Evolutionary conservation across 495 filamentous ascomycete genomes (phyloP).

Genomic region (Trichoderma reesei): DNA sequence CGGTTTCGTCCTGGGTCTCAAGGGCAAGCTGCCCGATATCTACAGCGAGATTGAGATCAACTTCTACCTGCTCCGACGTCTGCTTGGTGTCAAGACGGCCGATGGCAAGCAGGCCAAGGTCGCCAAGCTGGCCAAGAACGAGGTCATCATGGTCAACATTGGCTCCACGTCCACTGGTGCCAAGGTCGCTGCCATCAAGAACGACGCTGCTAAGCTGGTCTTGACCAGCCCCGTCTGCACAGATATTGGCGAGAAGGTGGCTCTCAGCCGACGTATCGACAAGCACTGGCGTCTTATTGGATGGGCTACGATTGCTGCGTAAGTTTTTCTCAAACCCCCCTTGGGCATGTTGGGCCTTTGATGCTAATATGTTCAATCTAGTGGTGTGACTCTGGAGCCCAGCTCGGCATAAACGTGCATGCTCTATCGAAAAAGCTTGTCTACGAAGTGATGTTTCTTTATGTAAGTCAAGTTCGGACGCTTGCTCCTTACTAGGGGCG

Average conservation of each 20-base stretch:
- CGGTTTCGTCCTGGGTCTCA: conserved; percentile 92
- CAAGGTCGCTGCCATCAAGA: conserved; percentile 92
- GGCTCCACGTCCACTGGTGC: conserved; percentile 91
- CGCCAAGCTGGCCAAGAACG: conserved; percentile 91
- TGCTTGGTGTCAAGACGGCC: conserved; percentile 93
- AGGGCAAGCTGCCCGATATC: conserved; percentile 82
- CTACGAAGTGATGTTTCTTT: conserved; percentile 4
- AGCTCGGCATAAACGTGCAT: conserved; percentile 12
- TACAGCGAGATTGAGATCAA: conserved; percentile 98
- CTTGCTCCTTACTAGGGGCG: too few species aligned
- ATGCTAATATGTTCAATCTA: conserved; percentile 16
- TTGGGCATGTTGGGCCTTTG: neutral
- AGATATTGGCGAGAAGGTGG: conserved; percentile 94
- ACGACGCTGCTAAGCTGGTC: conserved; percentile 76
- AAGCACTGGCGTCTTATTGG: conserved; percentile 99
- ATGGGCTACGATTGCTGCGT: conserved; percentile 80
- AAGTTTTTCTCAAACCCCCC: conserved; percentile 17
- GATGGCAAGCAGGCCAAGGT: conserved; percentile 99
- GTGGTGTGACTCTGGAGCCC: conserved; percentile 35
- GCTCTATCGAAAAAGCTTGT: neutral
- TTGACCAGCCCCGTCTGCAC: conserved; percentile 88
- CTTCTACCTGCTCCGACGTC: conserved; percentile 89
- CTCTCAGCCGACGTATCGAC: conserved; percentile 88
- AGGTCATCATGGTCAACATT: conserved; percentile 99
- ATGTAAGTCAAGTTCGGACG: neutral